These are phyloP conservation scores for Dentipellis sp. DNA, from an alignment of 768 basidiomycete species.

Conservation along the genomic window DNA sequence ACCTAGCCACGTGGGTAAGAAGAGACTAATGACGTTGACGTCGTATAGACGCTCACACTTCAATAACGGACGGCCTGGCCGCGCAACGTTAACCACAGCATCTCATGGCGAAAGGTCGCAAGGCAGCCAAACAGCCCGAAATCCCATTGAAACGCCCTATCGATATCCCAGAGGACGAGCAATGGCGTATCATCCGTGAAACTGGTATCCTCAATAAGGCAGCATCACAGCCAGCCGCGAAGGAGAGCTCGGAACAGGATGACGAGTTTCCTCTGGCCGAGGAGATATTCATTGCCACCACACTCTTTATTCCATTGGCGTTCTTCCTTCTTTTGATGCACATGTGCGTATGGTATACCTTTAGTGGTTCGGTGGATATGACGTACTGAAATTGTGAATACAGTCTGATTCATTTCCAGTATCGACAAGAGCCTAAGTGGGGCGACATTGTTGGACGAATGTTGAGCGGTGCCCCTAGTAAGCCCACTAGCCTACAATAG, in stretches of 20 bases:
- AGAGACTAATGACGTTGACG: background rate
- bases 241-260: slow-evolving; percentile 21
- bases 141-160: background rate
- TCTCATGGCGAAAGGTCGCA: background rate
- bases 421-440: slow-evolving; percentile 49
- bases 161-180: slow-evolving; percentile 12
- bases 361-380: too few relatives aligned
- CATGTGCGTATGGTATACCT: slow-evolving; percentile 43
- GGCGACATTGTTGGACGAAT: slow-evolving; percentile 45
- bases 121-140: background rate
- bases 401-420: slow-evolving; percentile 75
- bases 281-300: slow-evolving; percentile 58
- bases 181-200: slow-evolving; percentile 9
- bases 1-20: background rate
- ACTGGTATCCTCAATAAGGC: slow-evolving; percentile 32
- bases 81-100: too few relatives aligned
- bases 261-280: slow-evolving; percentile 40
- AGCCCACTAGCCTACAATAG: slow-evolving; percentile 19
- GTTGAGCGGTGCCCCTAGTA: slow-evolving; percentile 65
- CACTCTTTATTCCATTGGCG: slow-evolving; percentile 64
- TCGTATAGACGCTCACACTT: background rate
- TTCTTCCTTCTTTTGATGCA: slow-evolving; percentile 77
- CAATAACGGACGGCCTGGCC: background rate
- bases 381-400: background rate
- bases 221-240: background rate